Conservation (phyloP, 345 rosid species). For the Euphorbia lathyris region DNA sequence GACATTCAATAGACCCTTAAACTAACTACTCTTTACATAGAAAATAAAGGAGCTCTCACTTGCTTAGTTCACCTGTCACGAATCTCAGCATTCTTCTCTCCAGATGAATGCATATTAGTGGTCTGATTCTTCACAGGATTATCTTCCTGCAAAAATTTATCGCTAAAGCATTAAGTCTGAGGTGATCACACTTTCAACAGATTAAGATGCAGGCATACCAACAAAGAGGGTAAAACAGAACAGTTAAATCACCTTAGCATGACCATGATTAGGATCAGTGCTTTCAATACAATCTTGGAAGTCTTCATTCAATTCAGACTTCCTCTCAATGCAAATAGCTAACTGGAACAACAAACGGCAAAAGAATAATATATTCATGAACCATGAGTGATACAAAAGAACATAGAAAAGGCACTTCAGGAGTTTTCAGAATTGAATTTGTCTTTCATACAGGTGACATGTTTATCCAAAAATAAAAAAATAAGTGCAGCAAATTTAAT, state of each 20-base stretch:
- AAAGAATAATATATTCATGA: constrained; percentile 13
- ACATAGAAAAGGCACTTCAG: neutral
- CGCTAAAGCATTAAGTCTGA: constrained; percentile 22
- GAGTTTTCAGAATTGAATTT: constrained; percentile 3
- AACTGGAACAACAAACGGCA: constrained; percentile 52
- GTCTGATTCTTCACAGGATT: constrained; percentile 31
- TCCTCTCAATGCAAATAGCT: constrained; percentile 90
- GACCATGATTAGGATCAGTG: constrained; percentile 40
- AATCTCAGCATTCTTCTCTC: constrained; percentile 45
- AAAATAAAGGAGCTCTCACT: constrained; percentile 81
- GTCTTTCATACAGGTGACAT: neutral
- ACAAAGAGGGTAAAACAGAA: constrained; percentile 16
- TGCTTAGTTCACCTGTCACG: constrained; percentile 88
- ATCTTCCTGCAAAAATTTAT: constrained; percentile 56
- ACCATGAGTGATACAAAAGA: constrained; percentile 4
- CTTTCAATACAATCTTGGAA: constrained; percentile 78
- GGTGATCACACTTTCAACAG: constrained; percentile 13
- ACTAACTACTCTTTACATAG: constrained; percentile 27
- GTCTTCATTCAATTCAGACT: constrained; percentile 74
- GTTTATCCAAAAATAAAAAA: neutral
- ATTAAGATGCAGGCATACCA: constrained; percentile 16
- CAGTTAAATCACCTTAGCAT: constrained; percentile 39
- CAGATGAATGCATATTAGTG: constrained; percentile 25
- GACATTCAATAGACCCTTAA: constrained; percentile 7
- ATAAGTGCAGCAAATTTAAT: neutral